phyloP scores from a whole-genome alignment of 2,329 filamentous ascomycete genomes.

The Colletotrichum australisinense region DNA sequence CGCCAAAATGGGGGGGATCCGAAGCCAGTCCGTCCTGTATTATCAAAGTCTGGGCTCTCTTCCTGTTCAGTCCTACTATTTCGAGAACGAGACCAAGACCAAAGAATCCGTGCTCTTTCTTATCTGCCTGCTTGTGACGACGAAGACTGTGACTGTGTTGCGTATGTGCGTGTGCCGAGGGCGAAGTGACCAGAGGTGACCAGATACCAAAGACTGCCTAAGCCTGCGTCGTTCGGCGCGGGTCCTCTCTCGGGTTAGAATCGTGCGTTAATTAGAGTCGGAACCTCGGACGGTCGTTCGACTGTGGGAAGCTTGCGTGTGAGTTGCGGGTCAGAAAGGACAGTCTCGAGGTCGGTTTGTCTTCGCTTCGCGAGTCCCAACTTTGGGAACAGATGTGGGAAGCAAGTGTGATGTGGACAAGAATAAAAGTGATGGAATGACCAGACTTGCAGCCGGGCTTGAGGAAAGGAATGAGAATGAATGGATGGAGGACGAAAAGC shows the following conservation, averaged over 20 bases:
- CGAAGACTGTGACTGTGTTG: not conserved
- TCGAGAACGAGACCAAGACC: not conserved
- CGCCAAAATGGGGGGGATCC: constrained; percentile 11
- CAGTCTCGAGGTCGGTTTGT: constrained; percentile 19
- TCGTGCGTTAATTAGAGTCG: constrained; percentile 34
- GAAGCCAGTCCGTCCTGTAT: constrained; percentile 24
- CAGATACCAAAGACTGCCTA: constrained; percentile 21
- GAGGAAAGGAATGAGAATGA: constrained; percentile 37
- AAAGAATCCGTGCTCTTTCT: constrained; percentile 8
- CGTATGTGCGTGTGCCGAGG: not conserved
- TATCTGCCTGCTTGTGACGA: constrained; percentile 17
- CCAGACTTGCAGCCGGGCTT: constrained; percentile 36
- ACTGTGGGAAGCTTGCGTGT: constrained; percentile 19
- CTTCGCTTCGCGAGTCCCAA: constrained; percentile 18
- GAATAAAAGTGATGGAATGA: constrained; percentile 32
- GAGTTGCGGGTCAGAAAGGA: constrained; percentile 31
- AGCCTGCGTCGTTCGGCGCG: constrained; percentile 27
- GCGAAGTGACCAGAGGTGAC: constrained; percentile 5
- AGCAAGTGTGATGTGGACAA: constrained; percentile 13
- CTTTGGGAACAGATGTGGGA: not conserved
- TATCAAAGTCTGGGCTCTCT: constrained; percentile 7
- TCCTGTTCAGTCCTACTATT: not conserved
- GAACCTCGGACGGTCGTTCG: constrained; percentile 31
- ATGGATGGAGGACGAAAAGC: constrained; percentile 42
- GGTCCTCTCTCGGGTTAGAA: constrained; percentile 22